Evolutionary conservation across 2,329 filamentous ascomycete species (phyloP).

Genomic region (Ceratocystis cubensis): DNA sequence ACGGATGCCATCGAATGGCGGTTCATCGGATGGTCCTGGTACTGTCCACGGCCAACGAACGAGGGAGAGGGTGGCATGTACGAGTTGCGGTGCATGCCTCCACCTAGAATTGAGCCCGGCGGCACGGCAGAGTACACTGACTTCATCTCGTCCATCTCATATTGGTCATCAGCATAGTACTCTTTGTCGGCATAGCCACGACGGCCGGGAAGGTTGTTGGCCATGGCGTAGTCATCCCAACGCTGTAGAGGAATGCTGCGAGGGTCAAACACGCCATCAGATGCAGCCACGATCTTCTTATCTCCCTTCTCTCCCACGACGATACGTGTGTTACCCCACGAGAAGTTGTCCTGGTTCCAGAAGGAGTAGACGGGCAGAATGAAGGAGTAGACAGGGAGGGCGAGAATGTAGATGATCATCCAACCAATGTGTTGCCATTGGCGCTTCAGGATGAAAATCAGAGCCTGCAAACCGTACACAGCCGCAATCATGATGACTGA

Average conservation of each 20-base stretch:
- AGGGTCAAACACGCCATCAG: conserved; percentile 78
- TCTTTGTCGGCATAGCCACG: conserved; percentile 64
- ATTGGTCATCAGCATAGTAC: conserved; percentile 59
- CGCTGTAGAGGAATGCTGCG: conserved; percentile 84
- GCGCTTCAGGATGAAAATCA: conserved; percentile 92
- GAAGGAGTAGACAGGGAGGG: conserved; percentile 88
- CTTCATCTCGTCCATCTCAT: conserved; percentile 97
- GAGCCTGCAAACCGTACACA: conserved; percentile 87
- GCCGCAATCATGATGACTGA: conserved; percentile 80
- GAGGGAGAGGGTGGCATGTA: conserved; percentile 79
- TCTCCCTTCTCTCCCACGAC: conserved; percentile 88
- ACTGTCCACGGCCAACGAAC: conserved; percentile 43
- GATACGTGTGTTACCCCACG: conserved; percentile 96
- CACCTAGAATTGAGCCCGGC: conserved; percentile 63
- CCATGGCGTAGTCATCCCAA: conserved; percentile 89
- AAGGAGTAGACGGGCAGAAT: conserved; percentile 90
- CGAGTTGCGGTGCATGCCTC: conserved; percentile 50
- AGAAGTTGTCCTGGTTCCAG: conserved; percentile 99
- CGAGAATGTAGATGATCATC: conserved; percentile 98
- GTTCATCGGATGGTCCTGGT: conserved; percentile 39
- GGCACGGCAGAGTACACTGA: conserved; percentile 88
- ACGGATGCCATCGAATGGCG: conserved; percentile 64
- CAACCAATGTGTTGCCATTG: conserved; percentile 98
- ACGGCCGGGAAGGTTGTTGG: conserved; percentile 81
- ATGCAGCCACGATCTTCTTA: conserved; percentile 79